These are phyloP conservation scores for Drosera spatulata DNA, from an alignment of 179 eudicot species.

Conservation along the genomic window DNA sequence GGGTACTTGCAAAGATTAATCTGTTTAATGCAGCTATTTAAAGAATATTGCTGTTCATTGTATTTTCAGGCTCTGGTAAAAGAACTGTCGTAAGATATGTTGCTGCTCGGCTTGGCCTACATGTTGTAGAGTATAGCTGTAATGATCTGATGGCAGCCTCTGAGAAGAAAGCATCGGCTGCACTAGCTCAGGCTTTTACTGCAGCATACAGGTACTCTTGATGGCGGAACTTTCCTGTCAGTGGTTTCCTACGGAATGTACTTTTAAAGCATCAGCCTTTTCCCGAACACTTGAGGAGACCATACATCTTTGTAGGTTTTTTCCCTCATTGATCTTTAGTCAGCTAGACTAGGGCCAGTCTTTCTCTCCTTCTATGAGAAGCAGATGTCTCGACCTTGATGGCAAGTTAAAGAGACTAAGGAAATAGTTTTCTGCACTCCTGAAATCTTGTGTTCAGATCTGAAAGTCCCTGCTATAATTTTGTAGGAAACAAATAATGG, in stretches of 20 bases:
- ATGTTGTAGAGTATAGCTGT: constrained; percentile 83
- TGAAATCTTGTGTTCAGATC: too few relatives aligned
- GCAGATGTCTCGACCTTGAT: too few relatives aligned
- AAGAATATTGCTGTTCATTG: constrained; percentile 13
- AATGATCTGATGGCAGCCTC: constrained; percentile 60
- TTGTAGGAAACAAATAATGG: too few relatives aligned
- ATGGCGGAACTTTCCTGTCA: neutral
- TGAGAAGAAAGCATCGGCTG: constrained; percentile 55
- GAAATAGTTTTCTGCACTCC: too few relatives aligned
- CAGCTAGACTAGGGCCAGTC: too few relatives aligned
- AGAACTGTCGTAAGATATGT: constrained; percentile 76
- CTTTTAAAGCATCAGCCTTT: neutral
- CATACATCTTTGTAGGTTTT: too few relatives aligned
- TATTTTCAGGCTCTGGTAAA: constrained; percentile 77
- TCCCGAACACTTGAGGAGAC: too few relatives aligned
- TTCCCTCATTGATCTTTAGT: too few relatives aligned
- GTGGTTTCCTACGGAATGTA: neutral
- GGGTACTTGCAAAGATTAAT: neutral
- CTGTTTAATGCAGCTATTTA: neutral
- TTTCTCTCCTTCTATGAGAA: too few relatives aligned
- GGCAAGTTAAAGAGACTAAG: too few relatives aligned
- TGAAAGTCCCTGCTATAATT: too few relatives aligned
- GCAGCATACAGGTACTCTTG: constrained; percentile 61
- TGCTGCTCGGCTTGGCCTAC: constrained; percentile 77
- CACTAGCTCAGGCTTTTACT: constrained; percentile 67